A percentile compares a stretch with the other conserved stretches of the same genome.
Evolutionary conservation across 2,329 filamentous ascomycete genomes (phyloP).

Genomic region (Neophaeococcomyces aloes): DNA sequence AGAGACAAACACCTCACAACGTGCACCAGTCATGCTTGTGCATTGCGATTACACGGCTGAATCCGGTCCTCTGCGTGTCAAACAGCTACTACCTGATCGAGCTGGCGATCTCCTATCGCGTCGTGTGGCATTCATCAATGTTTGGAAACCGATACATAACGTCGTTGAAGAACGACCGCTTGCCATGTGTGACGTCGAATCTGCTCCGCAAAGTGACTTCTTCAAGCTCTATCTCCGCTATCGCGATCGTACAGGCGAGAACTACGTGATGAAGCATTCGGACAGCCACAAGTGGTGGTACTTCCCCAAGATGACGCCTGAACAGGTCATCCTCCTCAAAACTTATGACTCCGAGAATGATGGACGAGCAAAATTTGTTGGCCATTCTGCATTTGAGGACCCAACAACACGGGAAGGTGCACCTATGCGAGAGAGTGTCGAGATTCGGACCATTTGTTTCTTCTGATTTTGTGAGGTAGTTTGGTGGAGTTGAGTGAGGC

Average conservation of each 20-base stretch:
- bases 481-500: no score
- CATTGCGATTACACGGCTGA: conserved; percentile 40
- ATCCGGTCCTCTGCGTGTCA: conserved; percentile 35
- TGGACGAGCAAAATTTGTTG: conserved; percentile 28
- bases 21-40: conserved; percentile 19
- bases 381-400: conserved; percentile 32
- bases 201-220: conserved; percentile 29
- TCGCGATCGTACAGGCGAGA: conserved; percentile 31
- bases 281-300: conserved; percentile 32
- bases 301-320: conserved; percentile 30
- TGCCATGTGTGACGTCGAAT: conserved; percentile 32
- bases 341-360: conserved; percentile 29
- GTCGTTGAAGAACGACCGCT: conserved; percentile 32
- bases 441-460: conserved; percentile 34
- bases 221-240: conserved; percentile 34
- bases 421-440: conserved; percentile 29
- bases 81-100: conserved; percentile 35
- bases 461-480: conserved; percentile 20
- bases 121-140: conserved; percentile 40
- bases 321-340: conserved; percentile 32
- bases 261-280: conserved; percentile 31
- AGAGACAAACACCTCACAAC: conserved; percentile 23
- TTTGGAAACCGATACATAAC: conserved; percentile 38
- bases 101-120: conserved; percentile 34
- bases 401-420: conserved; percentile 25